Conservation (phyloP, 2,329 filamentous ascomycete genomes). For the Apiospora saccharicola region DNA sequence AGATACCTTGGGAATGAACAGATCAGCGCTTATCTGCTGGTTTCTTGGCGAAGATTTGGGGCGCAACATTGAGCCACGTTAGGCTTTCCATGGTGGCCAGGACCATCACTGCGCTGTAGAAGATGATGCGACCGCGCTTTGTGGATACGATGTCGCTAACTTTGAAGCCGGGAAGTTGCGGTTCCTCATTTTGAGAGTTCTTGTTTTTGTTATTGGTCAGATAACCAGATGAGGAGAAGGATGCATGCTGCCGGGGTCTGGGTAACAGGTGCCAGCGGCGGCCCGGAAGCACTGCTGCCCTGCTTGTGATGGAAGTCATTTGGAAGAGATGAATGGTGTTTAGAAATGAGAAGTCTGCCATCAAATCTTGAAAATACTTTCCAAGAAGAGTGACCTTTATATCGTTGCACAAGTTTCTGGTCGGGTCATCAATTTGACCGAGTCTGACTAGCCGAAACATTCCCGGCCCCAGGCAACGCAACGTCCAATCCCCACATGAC, state of each 20-base stretch:
- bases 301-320: background rate
- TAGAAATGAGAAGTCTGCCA: fast-evolving
- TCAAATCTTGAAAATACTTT: no score
- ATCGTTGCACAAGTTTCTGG: background rate
- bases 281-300: background rate
- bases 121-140: conserved; percentile 23
- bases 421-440: conserved; percentile 12
- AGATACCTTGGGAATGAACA: background rate
- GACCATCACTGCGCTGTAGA: conserved; percentile 30
- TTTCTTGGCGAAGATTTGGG: conserved; percentile 11
- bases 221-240: background rate
- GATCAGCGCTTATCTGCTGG: background rate
- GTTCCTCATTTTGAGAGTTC: background rate
- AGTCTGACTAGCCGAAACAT: background rate
- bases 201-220: background rate
- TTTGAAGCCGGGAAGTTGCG: background rate
- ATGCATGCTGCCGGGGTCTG: background rate
- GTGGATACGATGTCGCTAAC: conserved; percentile 26
- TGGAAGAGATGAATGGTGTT: background rate
- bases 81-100: conserved; percentile 30
- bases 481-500: no score
- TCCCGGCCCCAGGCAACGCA: background rate
- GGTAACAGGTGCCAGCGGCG: background rate
- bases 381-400: no score
- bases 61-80: conserved; percentile 24